These are phyloP conservation scores for Kwoniella sp. DNA, from an alignment of 768 basidiomycete species.

Conservation along the genomic window DNA sequence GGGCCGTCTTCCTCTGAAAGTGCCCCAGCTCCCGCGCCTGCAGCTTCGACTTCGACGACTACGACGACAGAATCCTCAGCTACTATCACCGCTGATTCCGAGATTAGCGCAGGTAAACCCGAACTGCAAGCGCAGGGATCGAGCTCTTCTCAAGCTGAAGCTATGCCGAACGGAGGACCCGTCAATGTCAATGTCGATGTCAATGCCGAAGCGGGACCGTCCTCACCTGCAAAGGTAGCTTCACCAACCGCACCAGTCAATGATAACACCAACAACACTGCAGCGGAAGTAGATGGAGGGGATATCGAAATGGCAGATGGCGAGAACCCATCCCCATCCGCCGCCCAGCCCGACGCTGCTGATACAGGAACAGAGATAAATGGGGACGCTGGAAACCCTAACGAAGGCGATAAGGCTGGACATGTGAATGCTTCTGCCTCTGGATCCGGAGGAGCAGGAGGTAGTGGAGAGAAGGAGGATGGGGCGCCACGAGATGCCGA, in stretches of 20 bases:
- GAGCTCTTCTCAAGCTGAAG: no score
- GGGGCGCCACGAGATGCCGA: neutral
- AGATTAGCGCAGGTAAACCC: no score
- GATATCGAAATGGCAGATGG: constrained; percentile 13
- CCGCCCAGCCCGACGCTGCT: no score
- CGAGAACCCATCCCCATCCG: neutral
- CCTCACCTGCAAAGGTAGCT: neutral
- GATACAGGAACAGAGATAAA: neutral
- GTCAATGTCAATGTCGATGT: neutral
- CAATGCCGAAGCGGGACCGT: constrained; percentile 22
- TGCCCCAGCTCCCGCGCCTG: neutral
- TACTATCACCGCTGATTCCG: no score
- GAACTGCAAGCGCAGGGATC: no score
- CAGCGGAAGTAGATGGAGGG: neutral
- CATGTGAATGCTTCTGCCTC: no score
- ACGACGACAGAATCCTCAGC: no score
- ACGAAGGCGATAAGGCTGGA: neutral
- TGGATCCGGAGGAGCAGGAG: no score
- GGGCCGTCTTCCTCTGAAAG: neutral
- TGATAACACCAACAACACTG: neutral
- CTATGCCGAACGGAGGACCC: no score
- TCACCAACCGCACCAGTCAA: neutral
- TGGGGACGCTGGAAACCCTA: neutral
- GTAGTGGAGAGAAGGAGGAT: neutral
- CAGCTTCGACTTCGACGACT: neutral